Evolutionary conservation across 345 rosid species (phyloP).

Genomic region (Hibiscus tridactylites): DNA sequence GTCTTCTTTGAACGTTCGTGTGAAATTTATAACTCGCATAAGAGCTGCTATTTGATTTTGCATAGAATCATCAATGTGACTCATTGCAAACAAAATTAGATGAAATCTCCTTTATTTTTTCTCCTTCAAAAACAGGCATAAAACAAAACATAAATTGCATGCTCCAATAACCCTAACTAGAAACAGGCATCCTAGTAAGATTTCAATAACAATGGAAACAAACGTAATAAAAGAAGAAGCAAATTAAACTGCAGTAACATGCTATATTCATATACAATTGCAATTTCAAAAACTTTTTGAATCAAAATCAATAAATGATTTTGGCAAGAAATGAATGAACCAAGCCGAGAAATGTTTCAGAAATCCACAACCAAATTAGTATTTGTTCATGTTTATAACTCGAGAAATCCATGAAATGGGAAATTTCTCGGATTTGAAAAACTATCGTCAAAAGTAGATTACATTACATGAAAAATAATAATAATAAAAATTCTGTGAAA

Average conservation of each 20-base stretch:
- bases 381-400: background rate
- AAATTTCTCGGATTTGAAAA: background rate
- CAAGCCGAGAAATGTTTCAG: background rate
- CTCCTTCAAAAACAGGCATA: slow-evolving; percentile 1
- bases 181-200: background rate
- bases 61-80: slow-evolving; percentile 27
- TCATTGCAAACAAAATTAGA: background rate
- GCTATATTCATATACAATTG: background rate
- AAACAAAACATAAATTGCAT: slow-evolving; percentile 2
- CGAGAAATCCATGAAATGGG: background rate
- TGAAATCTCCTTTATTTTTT: background rate
- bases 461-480: background rate
- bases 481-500: background rate
- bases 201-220: background rate
- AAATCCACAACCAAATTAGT: background rate
- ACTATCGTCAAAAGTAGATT: background rate
- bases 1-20: slow-evolving; percentile 38
- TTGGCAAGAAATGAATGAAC: background rate
- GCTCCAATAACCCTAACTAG: background rate
- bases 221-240: background rate
- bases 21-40: slow-evolving; percentile 32
- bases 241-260: background rate
- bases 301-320: background rate
- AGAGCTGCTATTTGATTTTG: slow-evolving; percentile 39
- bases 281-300: background rate